Evolutionary conservation across 208 protist genomes (phyloP).

Genomic region (Leishmania gerbilli): DNA sequence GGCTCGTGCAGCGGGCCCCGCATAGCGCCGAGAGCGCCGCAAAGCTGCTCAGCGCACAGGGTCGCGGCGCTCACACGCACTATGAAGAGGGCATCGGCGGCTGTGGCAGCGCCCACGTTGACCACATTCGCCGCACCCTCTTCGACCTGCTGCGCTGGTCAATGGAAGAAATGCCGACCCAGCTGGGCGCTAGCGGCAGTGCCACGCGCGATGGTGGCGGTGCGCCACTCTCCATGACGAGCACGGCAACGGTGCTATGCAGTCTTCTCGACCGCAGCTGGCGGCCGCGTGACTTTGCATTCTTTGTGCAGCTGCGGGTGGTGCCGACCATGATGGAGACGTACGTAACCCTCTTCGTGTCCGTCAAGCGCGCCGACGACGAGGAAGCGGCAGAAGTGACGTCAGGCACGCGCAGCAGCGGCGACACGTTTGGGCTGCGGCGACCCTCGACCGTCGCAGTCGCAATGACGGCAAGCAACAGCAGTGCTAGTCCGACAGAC

Average conservation of each 20-base stretch:
- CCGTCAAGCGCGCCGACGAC: background rate
- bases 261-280: conserved; percentile 63
- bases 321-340: conserved; percentile 49
- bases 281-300: conserved; percentile 61
- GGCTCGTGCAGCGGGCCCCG: conserved; percentile 30
- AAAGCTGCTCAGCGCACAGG: conserved; percentile 36
- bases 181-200: background rate
- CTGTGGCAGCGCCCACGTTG: conserved; percentile 8
- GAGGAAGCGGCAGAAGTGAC: background rate
- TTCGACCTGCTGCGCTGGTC: conserved; percentile 29
- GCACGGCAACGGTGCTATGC: conserved; percentile 49
- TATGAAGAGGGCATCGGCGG: conserved; percentile 36
- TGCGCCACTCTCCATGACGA: conserved; percentile 11
- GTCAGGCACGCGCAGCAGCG: background rate
- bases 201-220: no score
- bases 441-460: background rate
- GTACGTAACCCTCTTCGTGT: conserved; percentile 66
- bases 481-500: background rate
- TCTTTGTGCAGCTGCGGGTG: conserved; percentile 46
- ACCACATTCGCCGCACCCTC: conserved; percentile 15
- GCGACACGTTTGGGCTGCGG: background rate
- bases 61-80: conserved; percentile 25
- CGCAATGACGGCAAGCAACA: background rate
- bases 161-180: conserved; percentile 6
- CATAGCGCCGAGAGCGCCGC: conserved; percentile 37